Evolutionary conservation across 2,329 filamentous ascomycete species (phyloP).

Genomic region (Pseudocercospora fijiensis): DNA sequence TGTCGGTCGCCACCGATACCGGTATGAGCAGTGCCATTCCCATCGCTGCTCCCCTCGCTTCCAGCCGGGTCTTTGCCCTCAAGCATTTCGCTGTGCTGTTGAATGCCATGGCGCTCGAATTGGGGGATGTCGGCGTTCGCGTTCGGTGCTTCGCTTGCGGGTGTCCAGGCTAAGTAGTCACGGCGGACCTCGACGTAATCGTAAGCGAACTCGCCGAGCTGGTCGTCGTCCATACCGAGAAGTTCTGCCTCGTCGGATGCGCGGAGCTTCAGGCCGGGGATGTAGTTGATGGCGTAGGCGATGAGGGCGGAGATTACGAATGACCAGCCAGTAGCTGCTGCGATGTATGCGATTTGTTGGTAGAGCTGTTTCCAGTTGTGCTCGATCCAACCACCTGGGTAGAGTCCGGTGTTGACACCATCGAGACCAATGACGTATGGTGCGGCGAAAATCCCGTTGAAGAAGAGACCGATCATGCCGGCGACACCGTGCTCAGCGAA

Average conservation of each 20-base stretch:
- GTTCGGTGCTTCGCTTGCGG: constrained; percentile 65
- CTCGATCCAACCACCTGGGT: constrained; percentile 68
- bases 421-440: constrained; percentile 72
- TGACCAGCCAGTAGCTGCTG: constrained; percentile 64
- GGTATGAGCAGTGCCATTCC: constrained; percentile 46
- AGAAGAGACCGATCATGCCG: constrained; percentile 75
- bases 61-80: constrained; percentile 56
- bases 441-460: constrained; percentile 71
- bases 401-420: constrained; percentile 63
- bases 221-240: constrained; percentile 85
- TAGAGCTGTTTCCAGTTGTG: constrained; percentile 73
- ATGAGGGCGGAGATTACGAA: constrained; percentile 73
- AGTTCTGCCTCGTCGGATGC: constrained; percentile 80
- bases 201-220: constrained; percentile 86
- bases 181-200: constrained; percentile 87
- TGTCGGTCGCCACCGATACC: constrained; percentile 55
- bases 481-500: constrained; percentile 87
- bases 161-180: constrained; percentile 86
- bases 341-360: constrained; percentile 76
- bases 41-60: constrained; percentile 40
- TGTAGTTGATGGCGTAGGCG: constrained; percentile 70
- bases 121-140: constrained; percentile 63
- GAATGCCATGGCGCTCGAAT: constrained; percentile 59
- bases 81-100: constrained; percentile 65
- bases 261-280: constrained; percentile 76